Percentiles rank a stretch among this genome's conserved stretches.
These are phyloP conservation scores for Anthracocystis setariae DNA, from an alignment of 1,284 basidiomycete species.

Conservation along the genomic window DNA sequence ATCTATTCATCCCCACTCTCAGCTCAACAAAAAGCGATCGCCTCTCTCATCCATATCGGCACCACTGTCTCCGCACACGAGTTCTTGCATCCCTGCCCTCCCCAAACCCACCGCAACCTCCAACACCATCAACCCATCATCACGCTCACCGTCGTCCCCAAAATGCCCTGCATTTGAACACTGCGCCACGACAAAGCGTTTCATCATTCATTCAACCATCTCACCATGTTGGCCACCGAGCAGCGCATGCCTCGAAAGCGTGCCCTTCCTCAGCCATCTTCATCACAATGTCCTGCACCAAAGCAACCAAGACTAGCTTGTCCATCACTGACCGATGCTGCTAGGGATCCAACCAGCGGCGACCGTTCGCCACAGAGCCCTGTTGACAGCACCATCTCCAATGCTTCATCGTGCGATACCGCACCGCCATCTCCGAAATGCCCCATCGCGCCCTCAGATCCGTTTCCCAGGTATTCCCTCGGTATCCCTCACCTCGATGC, in stretches of 20 bases:
- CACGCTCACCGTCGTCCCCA: too few species aligned
- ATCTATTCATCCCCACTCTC: too few species aligned
- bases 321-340: neutral
- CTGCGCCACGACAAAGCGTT: neutral
- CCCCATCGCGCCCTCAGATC: neutral
- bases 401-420: neutral
- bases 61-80: too few species aligned
- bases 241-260: slow-evolving; percentile 20
- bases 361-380: neutral
- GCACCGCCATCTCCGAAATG: slow-evolving; percentile 3
- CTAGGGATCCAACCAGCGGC: too few species aligned
- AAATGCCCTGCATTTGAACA: slow-evolving; percentile 11
- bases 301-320: slow-evolving; percentile 10
- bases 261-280: slow-evolving; percentile 11
- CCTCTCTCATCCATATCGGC: too few species aligned
- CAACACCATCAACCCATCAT: neutral
- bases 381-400: slow-evolving; percentile 3
- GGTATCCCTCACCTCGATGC: slow-evolving; percentile 29
- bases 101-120: neutral
- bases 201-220: slow-evolving; percentile 1
- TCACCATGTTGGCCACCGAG: slow-evolving; percentile 2
- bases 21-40: too few species aligned
- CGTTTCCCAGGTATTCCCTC: slow-evolving; percentile 24
- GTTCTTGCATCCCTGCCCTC: too few species aligned
- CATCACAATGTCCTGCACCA: too few species aligned